A percentile compares a stretch with the other conserved stretches of the same genome.
Conservation (phyloP, 306 rosid genomes). For the Inga leiocalycina region DNA sequence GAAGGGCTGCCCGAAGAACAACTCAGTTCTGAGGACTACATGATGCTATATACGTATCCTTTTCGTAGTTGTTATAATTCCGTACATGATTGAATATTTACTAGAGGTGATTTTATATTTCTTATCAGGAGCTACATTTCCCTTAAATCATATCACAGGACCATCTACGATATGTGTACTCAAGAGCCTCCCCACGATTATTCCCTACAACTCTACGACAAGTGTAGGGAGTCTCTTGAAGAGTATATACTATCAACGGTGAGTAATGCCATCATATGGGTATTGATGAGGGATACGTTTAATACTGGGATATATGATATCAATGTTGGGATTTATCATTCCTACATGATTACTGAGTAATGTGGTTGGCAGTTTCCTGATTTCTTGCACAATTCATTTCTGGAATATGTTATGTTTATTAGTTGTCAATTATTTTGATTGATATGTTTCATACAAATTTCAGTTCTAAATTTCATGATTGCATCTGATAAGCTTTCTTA, state of each 20-base stretch:
- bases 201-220: constrained; percentile 55
- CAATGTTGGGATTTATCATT: background rate
- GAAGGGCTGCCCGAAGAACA: constrained; percentile 40
- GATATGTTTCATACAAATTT: background rate
- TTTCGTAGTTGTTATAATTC: background rate
- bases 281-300: constrained; percentile 2
- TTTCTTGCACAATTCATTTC: background rate
- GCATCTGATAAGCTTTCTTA: background rate
- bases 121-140: background rate
- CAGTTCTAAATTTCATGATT: constrained; percentile 16
- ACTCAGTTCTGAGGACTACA: constrained; percentile 31
- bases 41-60: constrained; percentile 40
- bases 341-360: background rate
- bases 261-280: constrained; percentile 24
- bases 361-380: background rate
- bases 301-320: background rate
- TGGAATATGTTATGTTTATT: background rate
- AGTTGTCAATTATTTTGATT: background rate
- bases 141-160: constrained; percentile 41
- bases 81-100: background rate
- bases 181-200: constrained; percentile 55
- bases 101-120: background rate
- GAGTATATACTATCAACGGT: constrained; percentile 47
- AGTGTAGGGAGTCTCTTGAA: constrained; percentile 42
- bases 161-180: constrained; percentile 55